Evolutionary conservation across 129 eudicot genomes (phyloP).

Genomic region (Pulicaria dysenterica): DNA sequence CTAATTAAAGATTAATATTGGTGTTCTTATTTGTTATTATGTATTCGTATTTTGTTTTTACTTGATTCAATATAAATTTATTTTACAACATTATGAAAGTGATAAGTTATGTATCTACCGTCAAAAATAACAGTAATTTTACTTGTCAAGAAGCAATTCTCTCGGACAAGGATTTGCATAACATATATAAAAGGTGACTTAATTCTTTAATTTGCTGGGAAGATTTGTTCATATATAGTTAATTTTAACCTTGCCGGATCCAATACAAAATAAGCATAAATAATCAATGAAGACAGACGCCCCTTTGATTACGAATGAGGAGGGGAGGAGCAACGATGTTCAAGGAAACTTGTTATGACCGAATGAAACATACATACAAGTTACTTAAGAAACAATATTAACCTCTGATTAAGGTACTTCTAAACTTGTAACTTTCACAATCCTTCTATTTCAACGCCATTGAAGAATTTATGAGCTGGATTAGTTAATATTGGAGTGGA

Average conservation of each 20-base stretch:
- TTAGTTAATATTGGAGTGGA: slow-evolving; percentile 18
- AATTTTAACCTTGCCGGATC: neutral
- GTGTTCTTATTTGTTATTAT: no score
- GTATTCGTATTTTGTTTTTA: no score
- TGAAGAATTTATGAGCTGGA: slow-evolving; percentile 28
- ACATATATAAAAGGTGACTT: neutral
- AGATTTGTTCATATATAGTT: neutral
- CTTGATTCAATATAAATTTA: no score
- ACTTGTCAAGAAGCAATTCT: neutral
- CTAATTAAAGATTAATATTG: no score
- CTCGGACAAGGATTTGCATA: neutral
- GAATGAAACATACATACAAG: slow-evolving; percentile 9
- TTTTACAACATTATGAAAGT: no score
- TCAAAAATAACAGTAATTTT: neutral
- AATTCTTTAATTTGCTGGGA: neutral
- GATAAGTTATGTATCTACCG: no score
- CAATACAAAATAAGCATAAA: neutral
- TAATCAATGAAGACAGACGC: no score
- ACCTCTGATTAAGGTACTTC: slow-evolving; percentile 14
- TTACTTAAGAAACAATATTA: slow-evolving; percentile 2
- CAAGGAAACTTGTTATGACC: slow-evolving; percentile 17
- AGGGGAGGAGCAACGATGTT: neutral
- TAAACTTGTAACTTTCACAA: slow-evolving; percentile 12
- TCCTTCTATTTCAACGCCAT: slow-evolving; percentile 22
- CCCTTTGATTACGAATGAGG: neutral